These are phyloP conservation scores for Elaeis oleifera DNA, from an alignment of 202 grass and related monocot genomes.

Conservation along the genomic window DNA sequence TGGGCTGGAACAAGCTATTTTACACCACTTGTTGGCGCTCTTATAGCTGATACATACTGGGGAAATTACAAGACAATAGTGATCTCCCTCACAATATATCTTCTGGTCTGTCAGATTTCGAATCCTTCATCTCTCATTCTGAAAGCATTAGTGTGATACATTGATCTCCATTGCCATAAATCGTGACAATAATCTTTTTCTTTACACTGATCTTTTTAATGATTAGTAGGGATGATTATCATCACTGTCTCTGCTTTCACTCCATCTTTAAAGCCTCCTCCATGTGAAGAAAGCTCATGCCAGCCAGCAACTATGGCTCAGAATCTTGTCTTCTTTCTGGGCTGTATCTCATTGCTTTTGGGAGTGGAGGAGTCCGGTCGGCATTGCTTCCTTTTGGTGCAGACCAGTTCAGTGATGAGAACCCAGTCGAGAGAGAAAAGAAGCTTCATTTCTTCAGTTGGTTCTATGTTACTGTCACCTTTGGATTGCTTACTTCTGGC, in stretches of 20 bases:
- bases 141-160: no score
- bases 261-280: constrained; percentile 49
- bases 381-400: constrained; percentile 77
- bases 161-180: not conserved
- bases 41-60: constrained; percentile 85
- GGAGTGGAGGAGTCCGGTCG: constrained; percentile 70
- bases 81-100: constrained; percentile 65
- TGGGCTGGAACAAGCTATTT: constrained; percentile 86
- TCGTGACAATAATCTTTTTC: not conserved
- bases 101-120: constrained; percentile 40
- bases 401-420: constrained; percentile 76
- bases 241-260: constrained; percentile 65
- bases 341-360: constrained; percentile 65
- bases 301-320: constrained; percentile 60
- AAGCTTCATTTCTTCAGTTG: constrained; percentile 79
- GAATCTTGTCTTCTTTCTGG: constrained; percentile 59
- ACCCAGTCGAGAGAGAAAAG: constrained; percentile 46
- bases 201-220: constrained; percentile 4
- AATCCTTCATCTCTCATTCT: no score
- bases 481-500: constrained; percentile 66
- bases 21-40: constrained; percentile 59
- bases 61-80: constrained; percentile 73
- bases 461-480: constrained; percentile 67
- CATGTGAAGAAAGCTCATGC: constrained; percentile 59
- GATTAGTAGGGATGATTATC: constrained; percentile 53